Evolutionary conservation across 768 basidiomycete genomes (phyloP).

Genomic region (Russula olivacea): DNA sequence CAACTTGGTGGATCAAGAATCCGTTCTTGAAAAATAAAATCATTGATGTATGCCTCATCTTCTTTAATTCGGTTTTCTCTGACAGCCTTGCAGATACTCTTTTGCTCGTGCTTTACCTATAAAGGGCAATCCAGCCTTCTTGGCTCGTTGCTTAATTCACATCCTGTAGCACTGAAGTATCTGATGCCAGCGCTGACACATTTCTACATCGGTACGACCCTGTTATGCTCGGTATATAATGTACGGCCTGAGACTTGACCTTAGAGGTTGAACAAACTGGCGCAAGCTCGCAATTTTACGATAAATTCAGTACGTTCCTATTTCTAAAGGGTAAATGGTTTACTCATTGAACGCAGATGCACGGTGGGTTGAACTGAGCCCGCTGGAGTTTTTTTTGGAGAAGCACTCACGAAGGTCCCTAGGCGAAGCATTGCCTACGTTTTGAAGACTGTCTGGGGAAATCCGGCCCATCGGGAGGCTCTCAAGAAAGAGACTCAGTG

Average conservation of each 20-base stretch:
- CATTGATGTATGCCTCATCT: slow-evolving; percentile 60
- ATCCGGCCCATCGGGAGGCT: slow-evolving; percentile 81
- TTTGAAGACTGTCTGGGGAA: slow-evolving; percentile 87
- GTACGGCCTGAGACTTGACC: slow-evolving; percentile 3
- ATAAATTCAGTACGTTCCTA: slow-evolving; percentile 81
- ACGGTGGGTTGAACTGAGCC: slow-evolving; percentile 34
- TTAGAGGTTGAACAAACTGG: slow-evolving; percentile 97
- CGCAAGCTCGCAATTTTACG: slow-evolving; percentile 97
- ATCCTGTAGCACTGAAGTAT: slow-evolving; percentile 79
- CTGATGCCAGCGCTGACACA: slow-evolving; percentile 88
- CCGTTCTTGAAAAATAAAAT: slow-evolving; percentile 96
- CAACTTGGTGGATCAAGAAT: slow-evolving; percentile 98
- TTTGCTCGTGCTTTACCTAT: slow-evolving; percentile 57
- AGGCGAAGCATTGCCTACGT: slow-evolving; percentile 85
- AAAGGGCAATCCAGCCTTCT: slow-evolving; percentile 73
- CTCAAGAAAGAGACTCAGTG: slow-evolving; percentile 76
- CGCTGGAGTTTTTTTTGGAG: neutral
- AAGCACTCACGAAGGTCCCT: slow-evolving; percentile 5
- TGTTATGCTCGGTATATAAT: neutral
- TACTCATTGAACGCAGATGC: slow-evolving; percentile 39
- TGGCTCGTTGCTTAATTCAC: slow-evolving; percentile 74
- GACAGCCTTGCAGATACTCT: slow-evolving; percentile 49
- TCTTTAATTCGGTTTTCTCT: neutral
- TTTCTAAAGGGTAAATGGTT: slow-evolving; percentile 10
- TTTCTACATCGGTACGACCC: slow-evolving; percentile 80